Base-by-base conservation (phyloP, 2,329 filamentous ascomycete genomes). In the Pleoardoris graminearum region DNA sequence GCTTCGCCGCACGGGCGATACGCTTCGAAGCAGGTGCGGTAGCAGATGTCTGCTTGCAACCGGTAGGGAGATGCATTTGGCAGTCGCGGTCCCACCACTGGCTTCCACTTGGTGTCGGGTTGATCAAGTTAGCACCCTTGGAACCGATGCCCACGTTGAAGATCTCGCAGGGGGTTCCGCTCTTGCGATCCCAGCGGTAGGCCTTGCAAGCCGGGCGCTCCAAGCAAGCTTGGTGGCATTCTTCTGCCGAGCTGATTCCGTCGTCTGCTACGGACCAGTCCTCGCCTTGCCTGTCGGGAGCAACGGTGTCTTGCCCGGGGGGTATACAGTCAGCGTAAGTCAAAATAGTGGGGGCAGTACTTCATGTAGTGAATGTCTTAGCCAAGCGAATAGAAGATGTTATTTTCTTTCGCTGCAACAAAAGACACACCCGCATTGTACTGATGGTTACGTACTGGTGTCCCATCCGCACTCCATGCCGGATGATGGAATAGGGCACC, bases 71-170 rank as follows among this genome's bases (percentile, higher is more conserved):
- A 30, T 59, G 56, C 7, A 19, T 25, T 27, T 46, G 51, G 35
- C 59, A 59, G 50, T 54, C 50, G 7, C 59, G 32, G 51, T 61
- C 56, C 50, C 47, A 61, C 59, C 56, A 61, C 41, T 61, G 59
- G 7, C 6, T 50, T 5, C 59, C 59, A 10, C 19, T 33, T 12
- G 47, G 32, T 43, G 25, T 46, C 8, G 59, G 41, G 29, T 37
- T 53, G 11, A 54, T 39, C 7, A 61, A 22, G 33, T 61, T 50
- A n/a, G 29, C 49, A 3, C 39, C 59, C 42, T 58, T 58, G 4
- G n/a, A 17, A 2, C 56, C 59, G 5, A 61, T 25, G 3, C 54
- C 59, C 4, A 57, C 50, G 25, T 61, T 59, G 50, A 59, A 59
- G 39, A 61, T 59, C 30, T 55, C 54, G 29, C 57, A 60, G 32